Base-by-base conservation (phyloP, 257 asterid genomes). In the Prunella vulgaris region DNA sequence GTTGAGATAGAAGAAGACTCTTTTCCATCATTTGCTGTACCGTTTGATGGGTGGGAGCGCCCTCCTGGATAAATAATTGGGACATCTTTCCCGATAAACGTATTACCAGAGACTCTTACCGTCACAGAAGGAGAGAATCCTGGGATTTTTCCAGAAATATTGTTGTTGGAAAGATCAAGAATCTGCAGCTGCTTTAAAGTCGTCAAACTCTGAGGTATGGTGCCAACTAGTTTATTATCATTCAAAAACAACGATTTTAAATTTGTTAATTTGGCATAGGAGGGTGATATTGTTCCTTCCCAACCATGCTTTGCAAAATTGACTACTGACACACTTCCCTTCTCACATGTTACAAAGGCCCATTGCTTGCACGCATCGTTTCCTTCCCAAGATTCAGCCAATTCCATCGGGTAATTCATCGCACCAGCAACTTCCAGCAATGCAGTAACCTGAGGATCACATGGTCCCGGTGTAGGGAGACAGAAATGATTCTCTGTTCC, bases 151-250 rank as follows among this genome's bases (percentile, higher is more conserved):
- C 98, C 98, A 0, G 97, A 87, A 64, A 93, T 57, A 48, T 88
- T 88, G 70, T 93, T 93, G 86, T 93, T 88, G 22, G 97, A 74
- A 67, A 90, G 61, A 76, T 93, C 97, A 12, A 93, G 83, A 74
- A 72, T 60, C 69, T 76, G 81, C 24, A 93, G 88, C 15, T 74
- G 77, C 57, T 33, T 67, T 48, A 90, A 77, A 25, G 46, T 65
- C 15, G 96, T 75, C 68, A 90, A 77, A 52, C 79, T 77, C 32
- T 13, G 24, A 2, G 98, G 98, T 67, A 93, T 85, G 22, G 81
- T 33, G 4, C 98, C 96, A 8, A 74, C 78, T 15, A 93, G 83
- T 2, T 77, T 46, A 69, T 93, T 93, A 53, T 84, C 93, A 18
- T 69, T 85, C 51, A 93, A 62, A 60, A 70, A 38, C 74, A 93